A percentile compares a stretch with the other conserved stretches of the same genome.
These are phyloP conservation scores for Paramyrothecium roridum DNA, from an alignment of 2,329 filamentous ascomycete species.

Conservation along the genomic window DNA sequence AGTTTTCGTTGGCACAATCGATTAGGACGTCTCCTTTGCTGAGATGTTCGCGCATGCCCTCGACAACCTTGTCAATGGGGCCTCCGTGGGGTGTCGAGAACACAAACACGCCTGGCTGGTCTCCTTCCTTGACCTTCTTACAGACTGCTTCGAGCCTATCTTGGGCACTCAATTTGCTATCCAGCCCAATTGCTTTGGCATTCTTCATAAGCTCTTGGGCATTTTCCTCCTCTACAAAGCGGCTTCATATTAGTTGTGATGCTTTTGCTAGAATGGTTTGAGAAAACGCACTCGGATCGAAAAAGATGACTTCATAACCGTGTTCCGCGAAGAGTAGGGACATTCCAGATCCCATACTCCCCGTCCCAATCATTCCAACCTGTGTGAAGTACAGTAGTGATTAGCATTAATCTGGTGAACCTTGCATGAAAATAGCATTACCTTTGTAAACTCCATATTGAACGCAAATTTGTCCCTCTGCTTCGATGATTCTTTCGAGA, in stretches of 20 bases:
- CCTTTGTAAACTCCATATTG: background rate
- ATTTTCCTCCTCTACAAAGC: background rate
- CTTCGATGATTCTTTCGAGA: too few species aligned
- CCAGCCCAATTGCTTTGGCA: background rate
- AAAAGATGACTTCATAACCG: background rate
- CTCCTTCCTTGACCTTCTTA: background rate
- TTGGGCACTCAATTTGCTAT: background rate
- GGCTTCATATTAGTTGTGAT: background rate
- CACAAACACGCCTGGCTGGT: background rate
- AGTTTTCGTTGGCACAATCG: conserved; percentile 68
- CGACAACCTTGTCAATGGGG: background rate
- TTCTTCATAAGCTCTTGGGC: background rate
- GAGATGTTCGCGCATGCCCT: conserved; percentile 35
- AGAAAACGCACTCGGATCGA: conserved; percentile 1
- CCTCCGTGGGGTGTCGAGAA: background rate
- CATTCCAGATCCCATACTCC: background rate
- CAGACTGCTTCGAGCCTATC: background rate
- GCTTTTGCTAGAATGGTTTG: too few species aligned
- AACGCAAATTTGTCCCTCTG: background rate
- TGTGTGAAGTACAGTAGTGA: too few species aligned
- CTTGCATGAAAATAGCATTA: too few species aligned
- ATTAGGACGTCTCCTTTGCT: conserved; percentile 63
- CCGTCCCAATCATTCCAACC: conserved; percentile 1
- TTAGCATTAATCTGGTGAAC: too few species aligned
- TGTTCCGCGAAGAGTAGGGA: background rate